Conservation (phyloP, 371 early-diverging fungal genomes). For the Fennellomyces sp. region DNA sequence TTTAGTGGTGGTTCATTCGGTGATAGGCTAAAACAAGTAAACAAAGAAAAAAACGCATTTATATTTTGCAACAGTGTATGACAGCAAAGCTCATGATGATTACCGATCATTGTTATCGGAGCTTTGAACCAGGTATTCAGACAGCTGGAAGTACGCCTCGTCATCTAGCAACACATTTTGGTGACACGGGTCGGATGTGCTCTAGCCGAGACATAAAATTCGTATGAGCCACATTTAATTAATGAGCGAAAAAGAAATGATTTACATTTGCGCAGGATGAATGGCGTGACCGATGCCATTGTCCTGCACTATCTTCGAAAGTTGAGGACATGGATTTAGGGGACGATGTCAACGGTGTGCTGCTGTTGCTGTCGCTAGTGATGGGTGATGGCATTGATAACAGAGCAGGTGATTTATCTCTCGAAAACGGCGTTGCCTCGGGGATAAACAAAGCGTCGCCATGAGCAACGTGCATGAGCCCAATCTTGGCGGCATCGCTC, state of each 20-base stretch:
- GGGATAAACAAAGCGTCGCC: background rate
- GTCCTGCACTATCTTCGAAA: background rate
- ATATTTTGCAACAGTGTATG: too few relatives aligned
- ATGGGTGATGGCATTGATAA: background rate
- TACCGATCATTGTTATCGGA: background rate
- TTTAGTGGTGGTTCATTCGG: background rate
- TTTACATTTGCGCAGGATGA: too few relatives aligned
- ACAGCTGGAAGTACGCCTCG: constrained; percentile 6
- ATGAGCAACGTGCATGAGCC: background rate
- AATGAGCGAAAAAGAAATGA: constrained; percentile 1
- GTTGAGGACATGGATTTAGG: background rate
- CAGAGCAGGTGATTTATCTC: background rate
- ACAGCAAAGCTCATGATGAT: too few relatives aligned
- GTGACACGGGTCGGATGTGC: background rate
- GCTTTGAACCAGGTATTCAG: constrained; percentile 9
- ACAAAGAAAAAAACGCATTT: too few relatives aligned
- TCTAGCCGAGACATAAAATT: background rate
- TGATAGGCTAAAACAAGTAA: background rate
- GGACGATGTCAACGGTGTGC: background rate
- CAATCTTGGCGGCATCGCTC: background rate
- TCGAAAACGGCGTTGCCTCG: background rate
- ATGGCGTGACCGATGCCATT: background rate
- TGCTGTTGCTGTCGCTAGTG: background rate
- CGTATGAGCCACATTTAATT: background rate
- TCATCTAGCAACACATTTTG: constrained; percentile 1